Evolutionary conservation across 2,329 filamentous ascomycete genomes (phyloP), one percentile per base, ranked within the genome.

Genomic region (Nemania sp.): DNA sequence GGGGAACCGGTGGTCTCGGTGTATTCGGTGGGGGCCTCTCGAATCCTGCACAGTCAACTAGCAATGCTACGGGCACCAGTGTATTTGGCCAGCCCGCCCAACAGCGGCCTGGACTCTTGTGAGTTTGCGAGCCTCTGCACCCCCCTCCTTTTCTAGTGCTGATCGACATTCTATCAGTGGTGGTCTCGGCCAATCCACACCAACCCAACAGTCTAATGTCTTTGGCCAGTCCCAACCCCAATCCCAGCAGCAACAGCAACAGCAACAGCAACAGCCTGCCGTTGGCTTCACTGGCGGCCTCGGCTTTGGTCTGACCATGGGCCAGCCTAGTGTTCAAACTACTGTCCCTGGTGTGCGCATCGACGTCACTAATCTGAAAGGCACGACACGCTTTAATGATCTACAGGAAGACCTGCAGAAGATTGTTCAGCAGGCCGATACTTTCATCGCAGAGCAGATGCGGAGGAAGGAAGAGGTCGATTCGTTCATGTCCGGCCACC

Each of bases 301-400:
- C 24, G 75, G 76, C 26, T 70, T 77, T 24, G 80, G 79, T 38
- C 71, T 83, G 26, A 82, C 80, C 35, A 83, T 88, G 78, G 86
- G 85, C 64, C 86, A 87, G 72, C 79, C 82, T 69, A 76, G 75
- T 62, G 82, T 84, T 58, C 85, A 87, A 71, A 86, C 87, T 72
- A 85, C 83, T 15, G 85, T 90, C 18, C 89, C 91, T 0, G 93
- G 92, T 20, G 91, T 93, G 20, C 90, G 92, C 75, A 92, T 97
- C 74, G 92, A 96, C 79, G 81, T 92, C 60, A 88, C 88, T 73
- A 93, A 92, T 77, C 84, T 98, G 68, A 89, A 93, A 60, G 91
- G 92, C 18, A 97, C 94, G 0, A 97, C 94, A 3, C 93, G 96
- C 69, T 98, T 96, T 83, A 93, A 94, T 77, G 95, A 97, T 79